phyloP scores from a whole-genome alignment of 139 green algal species.

The Tetraselmis chui region DNA sequence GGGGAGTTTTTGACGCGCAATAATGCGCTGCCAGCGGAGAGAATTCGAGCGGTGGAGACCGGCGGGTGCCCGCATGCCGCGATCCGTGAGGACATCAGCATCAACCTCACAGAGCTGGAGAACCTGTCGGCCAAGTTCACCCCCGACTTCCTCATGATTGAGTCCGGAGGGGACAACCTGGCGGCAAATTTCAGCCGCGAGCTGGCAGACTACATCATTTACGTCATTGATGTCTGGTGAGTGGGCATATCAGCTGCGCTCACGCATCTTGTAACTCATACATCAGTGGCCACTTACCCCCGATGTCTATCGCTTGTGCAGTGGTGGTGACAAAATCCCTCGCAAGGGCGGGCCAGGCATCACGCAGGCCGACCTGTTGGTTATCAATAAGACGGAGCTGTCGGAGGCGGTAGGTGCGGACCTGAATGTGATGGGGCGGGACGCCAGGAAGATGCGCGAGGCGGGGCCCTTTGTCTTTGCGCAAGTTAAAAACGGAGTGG shows the following conservation, averaged over 20 bases:
- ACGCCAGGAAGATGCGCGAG: constrained; percentile 27
- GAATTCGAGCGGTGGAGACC: constrained; percentile 42
- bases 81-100: constrained; percentile 42
- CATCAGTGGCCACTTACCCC: not conserved
- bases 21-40: constrained; percentile 28
- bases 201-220: constrained; percentile 47
- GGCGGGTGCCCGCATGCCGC: constrained; percentile 43
- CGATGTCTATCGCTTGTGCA: not conserved
- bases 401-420: constrained; percentile 30
- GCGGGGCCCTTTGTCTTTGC: constrained; percentile 27
- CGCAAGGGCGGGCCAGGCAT: constrained; percentile 46
- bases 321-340: constrained; percentile 42
- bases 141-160: constrained; percentile 31
- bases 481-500: constrained; percentile 40
- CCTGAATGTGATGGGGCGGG: constrained; percentile 32
- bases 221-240: constrained; percentile 41
- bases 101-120: constrained; percentile 35
- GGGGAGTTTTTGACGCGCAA: constrained; percentile 37
- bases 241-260: not conserved
- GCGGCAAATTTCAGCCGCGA: constrained; percentile 41
- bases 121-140: constrained; percentile 27
- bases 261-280: not conserved
- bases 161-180: constrained; percentile 40
- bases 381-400: constrained; percentile 36
- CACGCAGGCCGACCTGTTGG: constrained; percentile 40